Evolutionary conservation across 2,329 filamentous ascomycete genomes (phyloP), one percentile per base, ranked within the genome.

Genomic region (Aureobasidium sp.): DNA sequence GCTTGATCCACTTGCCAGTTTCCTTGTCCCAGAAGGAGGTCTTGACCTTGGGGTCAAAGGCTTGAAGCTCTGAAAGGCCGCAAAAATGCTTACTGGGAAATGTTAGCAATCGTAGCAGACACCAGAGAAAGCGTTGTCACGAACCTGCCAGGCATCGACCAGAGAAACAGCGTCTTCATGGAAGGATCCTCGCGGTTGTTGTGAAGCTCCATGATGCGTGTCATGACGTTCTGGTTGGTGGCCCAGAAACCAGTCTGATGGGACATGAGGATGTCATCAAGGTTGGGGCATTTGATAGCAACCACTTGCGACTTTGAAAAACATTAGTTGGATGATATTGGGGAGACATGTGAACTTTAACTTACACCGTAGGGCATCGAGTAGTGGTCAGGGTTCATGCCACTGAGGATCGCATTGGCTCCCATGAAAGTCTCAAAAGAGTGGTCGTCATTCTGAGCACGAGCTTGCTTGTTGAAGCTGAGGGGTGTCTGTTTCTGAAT

Each of bases 371-470:
- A 54, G n/a, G 61, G 61, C 61, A 63, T 59, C 11, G 6, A 22
- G 39, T 59, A 63, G 33, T 53, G 48, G 27, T 54, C 61, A 17
- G 61, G 47, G 22, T 63, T 63, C 27, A 63, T 35, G 3, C 35
- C 29, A 39, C 50, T 54, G 5, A 62, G 60, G 14, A 60, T 53
- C n/a, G 60, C 29, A 24, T 49, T 66, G 77, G 58, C 74, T 72
- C 61, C 67, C 75, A 27, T 67, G 76, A 9, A 65, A 71, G 49
- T 47, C 39, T 63, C 61, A 19, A 52, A 19, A 35, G 40, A 27
- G 22, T 12, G 29, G 29, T 12, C 19, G 6, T 53, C n/a, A 22
- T 31, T 47, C 29, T 59, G 45, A 42, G 33, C 33, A 24, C 27
- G 50, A 40, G 14, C 22, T 27, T 39, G 39, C 40, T 63, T 63